A percentile compares a stretch with the other conserved stretches of the same genome.
Evolutionary conservation across 345 rosid species (phyloP).

Genomic region (Gossypium thurberi): DNA sequence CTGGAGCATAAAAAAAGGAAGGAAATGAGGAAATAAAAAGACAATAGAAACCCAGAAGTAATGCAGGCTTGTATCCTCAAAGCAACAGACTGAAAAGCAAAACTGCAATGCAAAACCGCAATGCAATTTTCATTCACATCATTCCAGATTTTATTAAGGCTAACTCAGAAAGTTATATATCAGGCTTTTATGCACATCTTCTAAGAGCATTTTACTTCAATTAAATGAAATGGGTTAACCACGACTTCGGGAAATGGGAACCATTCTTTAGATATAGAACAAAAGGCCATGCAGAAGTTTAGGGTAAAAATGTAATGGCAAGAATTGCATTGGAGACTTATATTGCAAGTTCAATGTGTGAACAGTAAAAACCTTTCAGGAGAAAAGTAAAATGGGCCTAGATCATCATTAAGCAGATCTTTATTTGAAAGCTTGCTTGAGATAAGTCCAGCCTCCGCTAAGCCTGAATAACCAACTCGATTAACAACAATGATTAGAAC

Average conservation of each 20-base stretch:
- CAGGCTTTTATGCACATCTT: background rate
- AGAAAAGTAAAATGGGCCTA: conserved; percentile 42
- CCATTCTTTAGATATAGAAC: background rate
- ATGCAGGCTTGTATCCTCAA: background rate
- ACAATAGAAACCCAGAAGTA: background rate
- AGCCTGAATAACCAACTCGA: conserved; percentile 47
- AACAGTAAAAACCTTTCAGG: conserved; percentile 60
- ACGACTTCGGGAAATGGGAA: background rate
- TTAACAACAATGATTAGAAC: conserved; percentile 9
- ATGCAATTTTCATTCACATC: background rate
- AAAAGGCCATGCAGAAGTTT: background rate
- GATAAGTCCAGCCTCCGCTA: conserved; percentile 97
- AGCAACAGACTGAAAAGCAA: background rate
- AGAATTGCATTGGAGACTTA: background rate
- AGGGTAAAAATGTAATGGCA: background rate
- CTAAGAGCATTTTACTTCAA: background rate
- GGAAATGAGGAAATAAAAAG: background rate
- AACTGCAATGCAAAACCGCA: background rate
- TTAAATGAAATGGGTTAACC: background rate
- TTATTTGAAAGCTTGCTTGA: conserved; percentile 78
- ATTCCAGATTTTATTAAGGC: background rate
- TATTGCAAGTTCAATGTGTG: background rate
- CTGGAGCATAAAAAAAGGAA: conserved; percentile 26
- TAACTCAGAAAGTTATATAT: background rate
- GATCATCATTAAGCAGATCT: conserved; percentile 45